Evolutionary conservation across 345 rosid species (phyloP).

Genomic region (Hirschfeldia incana): DNA sequence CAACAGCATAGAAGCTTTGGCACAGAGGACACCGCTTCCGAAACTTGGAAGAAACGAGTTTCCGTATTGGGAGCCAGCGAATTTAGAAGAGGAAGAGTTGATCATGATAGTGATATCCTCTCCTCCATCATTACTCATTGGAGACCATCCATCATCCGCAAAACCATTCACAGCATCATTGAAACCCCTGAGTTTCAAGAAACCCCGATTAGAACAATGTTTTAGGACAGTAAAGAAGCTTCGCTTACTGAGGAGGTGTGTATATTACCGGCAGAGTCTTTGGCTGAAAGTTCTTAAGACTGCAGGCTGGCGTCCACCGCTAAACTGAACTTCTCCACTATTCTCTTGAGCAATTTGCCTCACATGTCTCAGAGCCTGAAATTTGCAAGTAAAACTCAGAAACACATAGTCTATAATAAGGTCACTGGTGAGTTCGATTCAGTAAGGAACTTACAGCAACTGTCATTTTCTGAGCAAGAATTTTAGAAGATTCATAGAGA

Average conservation of each 20-base stretch:
- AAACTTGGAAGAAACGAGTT: slow-evolving; percentile 64
- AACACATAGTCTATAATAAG: background rate
- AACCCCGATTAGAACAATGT: background rate
- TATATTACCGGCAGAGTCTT: slow-evolving; percentile 73
- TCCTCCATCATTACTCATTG: slow-evolving; percentile 75
- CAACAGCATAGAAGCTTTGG: slow-evolving; percentile 91
- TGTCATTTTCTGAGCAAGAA: slow-evolving; percentile 94
- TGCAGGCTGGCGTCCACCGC: slow-evolving; percentile 96
- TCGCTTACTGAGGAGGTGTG: background rate
- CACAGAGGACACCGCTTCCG: slow-evolving; percentile 93
- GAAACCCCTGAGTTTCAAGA: slow-evolving; percentile 65
- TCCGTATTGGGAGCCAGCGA: slow-evolving; percentile 63
- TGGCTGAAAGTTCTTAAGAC: slow-evolving; percentile 93
- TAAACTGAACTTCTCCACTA: slow-evolving; percentile 87
- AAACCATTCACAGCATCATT: slow-evolving; percentile 95
- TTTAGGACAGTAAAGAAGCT: background rate
- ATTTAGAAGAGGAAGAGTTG: slow-evolving; percentile 75
- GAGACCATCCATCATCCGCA: slow-evolving; percentile 95
- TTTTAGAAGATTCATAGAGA: slow-evolving; percentile 89
- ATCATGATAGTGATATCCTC: slow-evolving; percentile 86
- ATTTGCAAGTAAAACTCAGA: background rate
- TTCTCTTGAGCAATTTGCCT: slow-evolving; percentile 92
- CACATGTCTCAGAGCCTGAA: slow-evolving; percentile 81
- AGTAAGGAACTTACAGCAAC: slow-evolving; percentile 58
- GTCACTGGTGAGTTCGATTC: background rate